Evolutionary conservation across 2,329 filamentous ascomycete genomes (phyloP).

Genomic region (Diatrype stigma): DNA sequence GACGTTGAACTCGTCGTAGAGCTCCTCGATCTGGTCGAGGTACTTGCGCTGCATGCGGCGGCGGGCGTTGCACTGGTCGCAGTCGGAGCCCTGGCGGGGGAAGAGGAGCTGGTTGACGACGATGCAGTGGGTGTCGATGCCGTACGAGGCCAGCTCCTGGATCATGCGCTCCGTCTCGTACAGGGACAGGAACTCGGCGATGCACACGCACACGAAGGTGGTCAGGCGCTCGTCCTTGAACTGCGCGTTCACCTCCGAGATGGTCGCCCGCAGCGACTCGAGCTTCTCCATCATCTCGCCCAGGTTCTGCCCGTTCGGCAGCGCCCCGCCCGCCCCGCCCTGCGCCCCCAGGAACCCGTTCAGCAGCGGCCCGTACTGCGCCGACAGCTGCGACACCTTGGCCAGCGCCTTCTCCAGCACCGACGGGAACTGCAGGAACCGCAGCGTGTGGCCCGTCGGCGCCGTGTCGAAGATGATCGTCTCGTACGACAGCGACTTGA

Average conservation of each 20-base stretch:
- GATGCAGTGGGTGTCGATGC: constrained; percentile 95
- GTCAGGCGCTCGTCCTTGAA: constrained; percentile 96
- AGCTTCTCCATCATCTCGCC: constrained; percentile 92
- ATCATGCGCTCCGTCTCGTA: constrained; percentile 99
- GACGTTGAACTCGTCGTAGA: constrained; percentile 98
- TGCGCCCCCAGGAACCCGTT: constrained; percentile 86
- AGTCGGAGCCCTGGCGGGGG: constrained; percentile 77
- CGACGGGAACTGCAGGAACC: constrained; percentile 96
- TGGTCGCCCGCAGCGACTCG: constrained; percentile 87
- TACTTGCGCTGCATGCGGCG: constrained; percentile 99
- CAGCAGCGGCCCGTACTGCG: constrained; percentile 92
- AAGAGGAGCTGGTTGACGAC: constrained; percentile 98
- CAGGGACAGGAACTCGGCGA: constrained; percentile 91
- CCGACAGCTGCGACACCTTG: constrained; percentile 90
- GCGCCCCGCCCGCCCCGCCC: constrained; percentile 36
- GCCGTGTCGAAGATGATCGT: constrained; percentile 99
- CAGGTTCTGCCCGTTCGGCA: constrained; percentile 90
- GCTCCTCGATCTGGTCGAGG: constrained; percentile 94
- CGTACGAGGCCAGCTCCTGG: constrained; percentile 88
- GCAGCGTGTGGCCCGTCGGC: constrained; percentile 94
- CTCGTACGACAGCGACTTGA: constrained; percentile 98
- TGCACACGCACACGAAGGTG: constrained; percentile 97
- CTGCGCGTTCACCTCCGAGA: constrained; percentile 91
- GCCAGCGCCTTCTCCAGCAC: constrained; percentile 98
- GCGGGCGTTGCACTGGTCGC: constrained; percentile 91